phyloP scores from a whole-genome alignment of 108 stramenopile genomes.

The Cyclostephanos invisitatus region DNA sequence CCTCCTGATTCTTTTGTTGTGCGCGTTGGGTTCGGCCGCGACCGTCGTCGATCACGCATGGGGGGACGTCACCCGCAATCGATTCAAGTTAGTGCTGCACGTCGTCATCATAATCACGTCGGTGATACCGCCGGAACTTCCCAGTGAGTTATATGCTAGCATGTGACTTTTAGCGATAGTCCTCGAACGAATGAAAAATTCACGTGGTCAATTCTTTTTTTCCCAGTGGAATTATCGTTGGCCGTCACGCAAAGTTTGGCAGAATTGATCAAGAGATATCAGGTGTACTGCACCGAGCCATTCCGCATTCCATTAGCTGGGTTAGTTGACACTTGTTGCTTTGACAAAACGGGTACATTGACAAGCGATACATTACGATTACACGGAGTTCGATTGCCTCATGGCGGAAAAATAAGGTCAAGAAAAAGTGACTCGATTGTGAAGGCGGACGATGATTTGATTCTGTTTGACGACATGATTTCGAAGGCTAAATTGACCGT shows the following conservation, averaged over 20 bases:
- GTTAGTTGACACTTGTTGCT: constrained; percentile 89
- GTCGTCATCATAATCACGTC: constrained; percentile 96
- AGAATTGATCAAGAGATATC: constrained; percentile 67
- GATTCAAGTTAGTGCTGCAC: constrained; percentile 93
- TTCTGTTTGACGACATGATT: constrained; percentile 23
- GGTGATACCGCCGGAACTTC: constrained; percentile 94
- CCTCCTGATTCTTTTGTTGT: constrained; percentile 81
- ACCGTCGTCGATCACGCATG: constrained; percentile 84
- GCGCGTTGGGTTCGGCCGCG: constrained; percentile 83
- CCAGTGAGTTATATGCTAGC: background rate
- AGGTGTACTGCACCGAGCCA: constrained; percentile 95
- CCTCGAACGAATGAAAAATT: background rate
- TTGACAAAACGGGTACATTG: constrained; percentile 98
- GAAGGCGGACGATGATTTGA: constrained; percentile 34
- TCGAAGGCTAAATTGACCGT: background rate
- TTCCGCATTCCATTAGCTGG: constrained; percentile 96
- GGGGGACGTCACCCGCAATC: constrained; percentile 78
- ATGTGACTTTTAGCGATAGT: background rate
- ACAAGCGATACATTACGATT: constrained; percentile 92
- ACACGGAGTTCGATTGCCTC: constrained; percentile 68
- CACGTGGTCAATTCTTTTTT: background rate
- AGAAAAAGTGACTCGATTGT: background rate
- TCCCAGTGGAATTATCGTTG: constrained; percentile 94
- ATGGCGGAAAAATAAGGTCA: constrained; percentile 4
- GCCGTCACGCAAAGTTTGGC: constrained; percentile 94